Conservation (phyloP, 1,139 yeast genomes). For the Kluyveromyces sp. region DNA sequence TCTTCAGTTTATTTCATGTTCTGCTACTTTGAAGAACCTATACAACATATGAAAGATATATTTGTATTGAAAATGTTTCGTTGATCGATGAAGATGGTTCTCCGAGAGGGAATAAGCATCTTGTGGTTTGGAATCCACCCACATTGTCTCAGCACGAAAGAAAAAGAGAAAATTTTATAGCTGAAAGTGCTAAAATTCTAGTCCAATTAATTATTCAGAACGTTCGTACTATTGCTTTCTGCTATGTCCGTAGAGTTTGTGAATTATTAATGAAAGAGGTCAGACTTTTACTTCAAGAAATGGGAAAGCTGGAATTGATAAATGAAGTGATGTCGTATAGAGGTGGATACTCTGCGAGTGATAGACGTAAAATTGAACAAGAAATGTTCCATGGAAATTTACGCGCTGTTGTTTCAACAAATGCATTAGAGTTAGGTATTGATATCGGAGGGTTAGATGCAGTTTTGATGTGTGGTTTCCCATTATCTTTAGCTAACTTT, state of each 20-base stretch:
- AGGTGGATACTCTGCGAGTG: constrained; percentile 86
- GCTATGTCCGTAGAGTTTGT: constrained; percentile 79
- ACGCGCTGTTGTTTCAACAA: constrained; percentile 85
- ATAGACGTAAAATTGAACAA: constrained; percentile 76
- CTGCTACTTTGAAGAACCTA: constrained; percentile 79
- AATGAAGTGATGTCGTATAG: constrained; percentile 83
- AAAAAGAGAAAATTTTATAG: constrained; percentile 58
- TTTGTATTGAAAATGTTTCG: constrained; percentile 50
- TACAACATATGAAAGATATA: constrained; percentile 57
- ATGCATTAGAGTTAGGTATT: constrained; percentile 90
- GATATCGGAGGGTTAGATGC: constrained; percentile 91
- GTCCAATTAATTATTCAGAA: constrained; percentile 55
- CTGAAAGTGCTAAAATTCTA: constrained; percentile 68
- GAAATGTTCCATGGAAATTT: constrained; percentile 85
- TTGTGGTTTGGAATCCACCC: constrained; percentile 82
- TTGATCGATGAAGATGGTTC: constrained; percentile 77
- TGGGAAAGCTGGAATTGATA: constrained; percentile 38
- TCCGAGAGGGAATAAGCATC: constrained; percentile 67
- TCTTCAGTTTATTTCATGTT: constrained; percentile 72
- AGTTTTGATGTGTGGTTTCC: constrained; percentile 88
- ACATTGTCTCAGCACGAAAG: constrained; percentile 24
- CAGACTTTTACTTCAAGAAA: constrained; percentile 40
- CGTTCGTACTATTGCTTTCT: constrained; percentile 81
- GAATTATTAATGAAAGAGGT: constrained; percentile 83
- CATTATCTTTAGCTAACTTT: constrained; percentile 73